Evolutionary conservation across 2,329 filamentous ascomycete genomes (phyloP), one percentile per base, ranked within the genome.

Genomic region (Fusarium keratoplasticum): DNA sequence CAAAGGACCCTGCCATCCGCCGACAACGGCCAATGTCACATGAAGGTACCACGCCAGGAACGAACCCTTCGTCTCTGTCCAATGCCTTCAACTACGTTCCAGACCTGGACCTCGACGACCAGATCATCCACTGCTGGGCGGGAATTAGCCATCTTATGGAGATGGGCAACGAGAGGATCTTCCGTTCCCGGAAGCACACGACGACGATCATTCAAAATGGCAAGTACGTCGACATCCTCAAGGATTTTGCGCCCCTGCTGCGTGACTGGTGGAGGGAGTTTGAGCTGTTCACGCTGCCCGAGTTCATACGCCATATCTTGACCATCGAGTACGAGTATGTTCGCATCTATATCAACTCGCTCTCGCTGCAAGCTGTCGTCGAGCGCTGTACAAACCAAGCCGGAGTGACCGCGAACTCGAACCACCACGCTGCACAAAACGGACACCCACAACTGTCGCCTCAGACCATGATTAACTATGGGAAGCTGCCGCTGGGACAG

Each of bases 261-360:
- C 87, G 86, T 18, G 89, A 93, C 50, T 98, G 96, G 94, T 93
- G 91, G 83, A 89, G 88, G 47, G 93, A 95, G 70, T 95, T 98
- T 79, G 93, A 97, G 76, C 88, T 90, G n/a, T 93, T 94, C 78
- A 89, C 90, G 65, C 87, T 93, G 61, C 91, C 91, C 3, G 89
- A 86, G 25, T 92, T 89, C 72, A 92, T 91, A 74, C 85, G 89
- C 33, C 91, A 95, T 80, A 95, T 98, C 67, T 87, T 99, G 33
- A 93, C 91, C 9, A 98, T 98, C 74, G 96, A 99, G 84, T 98
- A 96, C 79, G 95, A 98, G 79, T 98, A 98, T 80, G 95, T 96
- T 29, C 91, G 96, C 78, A 93, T 98, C 60, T 98, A 98, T 80
- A 90, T 98, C 84, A 98, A 98, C 82, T 98, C 95, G 1, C 87